Evolutionary conservation across 1,284 basidiomycete genomes (phyloP).

Genomic region (Jaminaea rosea): DNA sequence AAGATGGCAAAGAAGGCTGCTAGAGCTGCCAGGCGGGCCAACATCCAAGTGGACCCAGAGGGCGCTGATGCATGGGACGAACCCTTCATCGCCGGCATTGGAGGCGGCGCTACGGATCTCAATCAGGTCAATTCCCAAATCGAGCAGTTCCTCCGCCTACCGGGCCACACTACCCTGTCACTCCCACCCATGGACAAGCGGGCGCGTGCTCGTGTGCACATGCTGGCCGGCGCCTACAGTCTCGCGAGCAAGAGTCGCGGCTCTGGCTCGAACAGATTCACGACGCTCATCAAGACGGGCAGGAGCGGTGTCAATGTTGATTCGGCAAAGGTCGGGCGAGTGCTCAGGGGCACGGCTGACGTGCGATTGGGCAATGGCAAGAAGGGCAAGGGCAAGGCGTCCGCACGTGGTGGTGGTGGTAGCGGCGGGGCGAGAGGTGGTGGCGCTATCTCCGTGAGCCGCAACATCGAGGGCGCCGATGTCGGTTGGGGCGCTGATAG

Average conservation of each 20-base stretch:
- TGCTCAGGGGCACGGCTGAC: slow-evolving; percentile 22
- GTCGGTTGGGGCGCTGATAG: slow-evolving; percentile 41
- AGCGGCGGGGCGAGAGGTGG: neutral
- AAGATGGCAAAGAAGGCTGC: slow-evolving; percentile 24
- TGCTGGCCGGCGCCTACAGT: slow-evolving; percentile 36
- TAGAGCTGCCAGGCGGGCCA: slow-evolving; percentile 12
- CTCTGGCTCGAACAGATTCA: slow-evolving; percentile 29
- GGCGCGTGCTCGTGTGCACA: slow-evolving; percentile 40
- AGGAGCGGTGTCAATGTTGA: slow-evolving; percentile 22
- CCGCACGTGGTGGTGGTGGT: slow-evolving; percentile 5
- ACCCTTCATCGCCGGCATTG: neutral
- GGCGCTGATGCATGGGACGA: slow-evolving; percentile 10
- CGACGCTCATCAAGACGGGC: slow-evolving; percentile 40
- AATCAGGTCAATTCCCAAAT: slow-evolving; percentile 35
- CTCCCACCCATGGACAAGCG: slow-evolving; percentile 45
- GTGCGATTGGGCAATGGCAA: slow-evolving; percentile 18
- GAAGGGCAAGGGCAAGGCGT: slow-evolving; percentile 1
- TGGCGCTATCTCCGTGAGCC: slow-evolving; percentile 7
- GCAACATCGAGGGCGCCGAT: slow-evolving; percentile 37
- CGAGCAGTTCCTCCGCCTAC: slow-evolving; percentile 24
- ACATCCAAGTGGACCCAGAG: slow-evolving; percentile 24
- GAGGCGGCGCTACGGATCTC: slow-evolving; percentile 18
- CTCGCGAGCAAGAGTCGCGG: slow-evolving; percentile 34
- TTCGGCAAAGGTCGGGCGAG: slow-evolving; percentile 19
- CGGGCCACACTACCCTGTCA: slow-evolving; percentile 28